Base-by-base conservation (phyloP, 306 rosid species). In the Glycine tomentella region DNA sequence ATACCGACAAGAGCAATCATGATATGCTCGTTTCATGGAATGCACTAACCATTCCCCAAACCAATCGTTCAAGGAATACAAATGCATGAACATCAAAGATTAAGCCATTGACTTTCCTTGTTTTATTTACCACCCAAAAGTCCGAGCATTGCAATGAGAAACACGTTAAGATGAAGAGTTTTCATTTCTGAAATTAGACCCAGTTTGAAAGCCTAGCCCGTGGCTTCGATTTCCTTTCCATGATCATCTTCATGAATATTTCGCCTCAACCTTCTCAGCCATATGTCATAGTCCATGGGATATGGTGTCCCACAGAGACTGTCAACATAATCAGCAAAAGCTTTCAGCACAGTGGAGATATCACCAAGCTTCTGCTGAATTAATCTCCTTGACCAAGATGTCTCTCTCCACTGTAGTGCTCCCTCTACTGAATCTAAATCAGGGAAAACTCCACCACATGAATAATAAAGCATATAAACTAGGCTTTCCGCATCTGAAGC, bases 401-500 rank as follows among this genome's bases (percentile, higher is more conserved):
- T 90, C 81, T 95, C 98, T 86, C 99, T 88, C 99, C 99, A 95
- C 74, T 88, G 94, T 62, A 95, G 82, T 0, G 98, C 99, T 58
- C 97, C 97, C 89, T 95, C 99, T 50, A 95, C 97, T 5, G 98
- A 95, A 85, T 95, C 98, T 49, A 91, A 86, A 64, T 93, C 96
- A 11, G 97, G 95, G 72, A 89, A 88, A 49, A 85, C 83, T 58
- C 97, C 99, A 8, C 98, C 99, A 16, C 91, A 85, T 56, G 92
- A 86, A 86, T 82, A 89, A 87, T 90, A 95, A 78, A 95, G 97
- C 97, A 95, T 90, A 52, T 95, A 95, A 72, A 95, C 96, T 46
- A 95, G 90, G 88, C 99, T 93, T 88, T 95, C 99, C 3, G 98
- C 98, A 85, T 95, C 99, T 49, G 99, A 95, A 64, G 99, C 97